Percentiles rank a stretch among this genome's conserved stretches.
Conservation (phyloP, 1,284 basidiomycete species). For the Sanguinoderma infundibulare region DNA sequence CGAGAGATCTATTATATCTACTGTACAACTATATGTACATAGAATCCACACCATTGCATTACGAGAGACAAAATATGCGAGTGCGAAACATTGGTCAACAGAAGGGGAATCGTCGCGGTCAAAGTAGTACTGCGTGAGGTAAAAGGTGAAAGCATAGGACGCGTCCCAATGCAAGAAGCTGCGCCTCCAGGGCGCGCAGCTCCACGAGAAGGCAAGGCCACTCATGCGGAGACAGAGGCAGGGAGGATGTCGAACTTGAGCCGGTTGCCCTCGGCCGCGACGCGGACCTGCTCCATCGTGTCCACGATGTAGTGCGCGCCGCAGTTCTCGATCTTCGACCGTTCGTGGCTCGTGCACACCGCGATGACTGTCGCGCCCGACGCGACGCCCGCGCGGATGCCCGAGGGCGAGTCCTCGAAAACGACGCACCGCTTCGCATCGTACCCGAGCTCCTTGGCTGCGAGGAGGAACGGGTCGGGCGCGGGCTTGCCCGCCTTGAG, state of each 20-base stretch:
- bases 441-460: conserved; percentile 74
- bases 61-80: neutral
- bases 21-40: conserved; percentile 1
- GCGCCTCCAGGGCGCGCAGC: neutral
- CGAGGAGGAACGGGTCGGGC: conserved; percentile 78
- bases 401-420: conserved; percentile 78
- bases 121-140: neutral
- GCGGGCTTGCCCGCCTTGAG: conserved; percentile 70
- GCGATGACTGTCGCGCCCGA: conserved; percentile 79
- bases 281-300: conserved; percentile 58
- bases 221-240: neutral
- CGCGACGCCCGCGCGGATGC: conserved; percentile 75
- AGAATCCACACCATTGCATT: neutral
- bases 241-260: conserved; percentile 43
- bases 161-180: neutral
- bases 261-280: conserved; percentile 44
- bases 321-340: conserved; percentile 58
- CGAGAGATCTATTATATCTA: neutral
- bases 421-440: conserved; percentile 64
- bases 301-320: conserved; percentile 73
- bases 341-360: conserved; percentile 71
- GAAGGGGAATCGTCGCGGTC: neutral
- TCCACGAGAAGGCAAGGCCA: neutral
- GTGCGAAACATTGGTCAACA: neutral
- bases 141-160: neutral